phyloP scores from a whole-genome alignment of 805 yeast species.

The Candida suzukii region DNA sequence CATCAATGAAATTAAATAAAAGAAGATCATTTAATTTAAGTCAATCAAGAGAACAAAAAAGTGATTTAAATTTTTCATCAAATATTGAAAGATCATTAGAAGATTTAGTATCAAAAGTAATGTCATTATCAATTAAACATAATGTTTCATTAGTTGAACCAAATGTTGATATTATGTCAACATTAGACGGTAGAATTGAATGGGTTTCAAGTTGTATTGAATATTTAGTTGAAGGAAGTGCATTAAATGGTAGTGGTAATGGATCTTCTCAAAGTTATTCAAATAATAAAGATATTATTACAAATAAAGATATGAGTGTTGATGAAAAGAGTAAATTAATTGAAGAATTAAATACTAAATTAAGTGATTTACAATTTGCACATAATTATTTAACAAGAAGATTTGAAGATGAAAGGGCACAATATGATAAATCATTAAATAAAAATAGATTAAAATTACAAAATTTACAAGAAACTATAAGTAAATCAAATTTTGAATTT shows the following conservation, averaged over 20 bases:
- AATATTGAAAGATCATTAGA: slow-evolving; percentile 29
- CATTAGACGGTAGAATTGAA: slow-evolving; percentile 16
- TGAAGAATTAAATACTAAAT: slow-evolving; percentile 37
- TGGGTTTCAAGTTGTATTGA: slow-evolving; percentile 24
- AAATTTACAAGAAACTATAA: slow-evolving; percentile 44
- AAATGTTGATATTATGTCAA: slow-evolving; percentile 13
- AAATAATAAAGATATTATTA: too few relatives aligned
- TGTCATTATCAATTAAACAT: slow-evolving; percentile 37
- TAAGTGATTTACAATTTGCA: slow-evolving; percentile 63
- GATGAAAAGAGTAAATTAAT: slow-evolving; percentile 1
- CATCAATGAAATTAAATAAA: neutral
- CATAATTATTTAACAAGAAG: slow-evolving; percentile 64
- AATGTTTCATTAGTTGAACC: slow-evolving; percentile 32
- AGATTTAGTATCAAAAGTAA: slow-evolving; percentile 37
- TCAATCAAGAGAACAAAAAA: neutral
- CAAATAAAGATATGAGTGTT: neutral
- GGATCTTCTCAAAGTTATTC: neutral
- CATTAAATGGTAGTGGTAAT: neutral
- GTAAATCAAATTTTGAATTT: slow-evolving; percentile 30
- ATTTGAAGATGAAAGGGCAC: slow-evolving; percentile 57
- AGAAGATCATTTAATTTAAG: neutral
- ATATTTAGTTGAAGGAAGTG: slow-evolving; percentile 8
- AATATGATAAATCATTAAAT: slow-evolving; percentile 45
- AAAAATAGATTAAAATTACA: slow-evolving; percentile 44
- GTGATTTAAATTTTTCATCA: neutral